Evolutionary conservation across 371 early-diverging fungal species (phyloP), one percentile per base, ranked within the genome.

Genomic region (Mortierella sp.): DNA sequence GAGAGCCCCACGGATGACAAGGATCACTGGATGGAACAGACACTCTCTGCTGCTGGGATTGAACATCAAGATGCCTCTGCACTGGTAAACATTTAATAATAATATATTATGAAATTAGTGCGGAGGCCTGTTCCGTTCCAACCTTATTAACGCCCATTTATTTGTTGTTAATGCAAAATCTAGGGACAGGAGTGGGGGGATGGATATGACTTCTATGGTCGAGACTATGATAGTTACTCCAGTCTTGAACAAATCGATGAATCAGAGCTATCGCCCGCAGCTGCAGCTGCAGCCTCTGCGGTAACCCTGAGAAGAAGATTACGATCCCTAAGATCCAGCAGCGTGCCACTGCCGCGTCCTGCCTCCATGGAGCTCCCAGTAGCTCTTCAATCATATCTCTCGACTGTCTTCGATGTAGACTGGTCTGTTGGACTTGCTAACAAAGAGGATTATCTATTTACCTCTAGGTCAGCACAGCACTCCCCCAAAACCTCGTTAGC

Each of bases 11-110:
- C 65, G 8, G 75, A 75, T 48, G 72, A 64, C 47, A 32, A 75
- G 55, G 81, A 72, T 32, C 66, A 75, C 22, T 81, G 81, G 81
- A 33, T 75, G 67, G 81, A 75, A 47, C 71, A 81, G 58, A 72
- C 80, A 2, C 75, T 74, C 43, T 70, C 65, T 19, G 72, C 81
- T 13, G 76, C 52, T 33, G 76, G 81, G 32, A 58, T 81, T 40
- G 80, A 48, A 15, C 58, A 70, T 0, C 47, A 60, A 40, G 63
- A 59, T 28, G 59, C 21, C 15, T 28, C 43, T 53, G 40, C 64
- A 47, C 64, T 40, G 58, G 63, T 63, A 61, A 52, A 32, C 43
- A 24, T 6, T 24, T 38, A 13, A 48, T 63, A 13, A 48, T 63
- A 15, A 28, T 28, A 28, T 28, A 28, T 28, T 21, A 15, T 24